Base-by-base conservation (phyloP, 768 basidiomycete species). In the Multifurca ochricompacta region DNA sequence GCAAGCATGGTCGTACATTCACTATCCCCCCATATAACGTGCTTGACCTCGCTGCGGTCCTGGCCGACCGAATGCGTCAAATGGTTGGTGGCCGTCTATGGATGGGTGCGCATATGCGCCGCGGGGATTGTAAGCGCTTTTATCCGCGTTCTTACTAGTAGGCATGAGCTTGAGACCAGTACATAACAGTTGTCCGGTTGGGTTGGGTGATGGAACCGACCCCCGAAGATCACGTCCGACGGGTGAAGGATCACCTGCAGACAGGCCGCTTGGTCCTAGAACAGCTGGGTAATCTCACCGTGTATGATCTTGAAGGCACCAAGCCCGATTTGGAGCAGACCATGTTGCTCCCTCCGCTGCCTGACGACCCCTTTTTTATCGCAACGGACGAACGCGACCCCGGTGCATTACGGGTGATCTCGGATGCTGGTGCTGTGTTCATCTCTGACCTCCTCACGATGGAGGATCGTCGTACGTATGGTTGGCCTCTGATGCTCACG, bases 31-130 rank as follows among this genome's bases (percentile, higher is more conserved):
- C 54, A 11, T 36, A 28, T 14, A 36, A 66, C n/a, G 56, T 54
- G 16, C 61, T 71, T 16, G 63, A 63, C 21, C 59, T 74, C 14
- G 68, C 69, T 1, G 62, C 60, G 3, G 36, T 36, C 4, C 66
- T 74, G 57, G 69, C 67, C 16, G 36, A 42, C 32, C 68, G 67
- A 45, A 72, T 74, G 69, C 60, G 48, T 4, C 58, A 64, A 11
- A 41, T 60, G 27, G 64, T 62, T 2, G 67, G 47, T 0, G 71
- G 70, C 14, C 65, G 71, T 6, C 63, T 68, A 60, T 74, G 73
- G 73, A 70, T 74, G 70, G 69, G 64, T 11, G 71, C 68, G 6
- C 73, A 74, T 41, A 74, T 74, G 73, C 71, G 73, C 18, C 70
- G 73, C 23, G 73, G 73, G 42, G 73, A 74, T 41, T 74, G 71